These are phyloP conservation scores for Brassica cretica DNA, from an alignment of 345 rosid genomes.

Conservation along the genomic window DNA sequence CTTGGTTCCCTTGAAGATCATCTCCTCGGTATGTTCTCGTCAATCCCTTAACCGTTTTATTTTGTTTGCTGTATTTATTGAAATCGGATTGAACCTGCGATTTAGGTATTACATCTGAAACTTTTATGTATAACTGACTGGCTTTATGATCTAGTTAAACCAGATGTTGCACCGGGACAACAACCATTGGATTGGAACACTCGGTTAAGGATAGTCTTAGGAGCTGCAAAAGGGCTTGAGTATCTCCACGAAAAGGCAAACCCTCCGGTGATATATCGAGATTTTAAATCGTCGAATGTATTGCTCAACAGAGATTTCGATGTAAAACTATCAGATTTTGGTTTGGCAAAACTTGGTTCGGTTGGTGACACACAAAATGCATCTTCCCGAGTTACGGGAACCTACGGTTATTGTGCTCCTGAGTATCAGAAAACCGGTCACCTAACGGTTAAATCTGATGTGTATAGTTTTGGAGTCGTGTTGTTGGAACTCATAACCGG, in stretches of 20 bases:
- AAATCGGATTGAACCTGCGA: not conserved
- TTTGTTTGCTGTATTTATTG: not conserved
- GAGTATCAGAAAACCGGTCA: constrained; percentile 82
- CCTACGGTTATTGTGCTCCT: constrained; percentile 87
- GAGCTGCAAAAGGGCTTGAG: constrained; percentile 72
- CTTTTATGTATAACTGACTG: not conserved
- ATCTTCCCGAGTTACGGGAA: constrained; percentile 77
- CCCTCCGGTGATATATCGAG: constrained; percentile 84
- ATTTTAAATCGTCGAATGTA: constrained; percentile 81
- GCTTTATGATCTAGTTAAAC: not conserved
- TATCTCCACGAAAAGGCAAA: constrained; percentile 78
- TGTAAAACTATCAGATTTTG: constrained; percentile 80
- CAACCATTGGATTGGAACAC: constrained; percentile 64
- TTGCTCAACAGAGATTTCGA: constrained; percentile 54
- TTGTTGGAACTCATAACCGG: constrained; percentile 80
- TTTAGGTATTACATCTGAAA: not conserved
- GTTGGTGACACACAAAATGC: constrained; percentile 64
- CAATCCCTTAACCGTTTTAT: not conserved
- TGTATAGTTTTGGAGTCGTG: constrained; percentile 86
- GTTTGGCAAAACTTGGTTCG: constrained; percentile 84
- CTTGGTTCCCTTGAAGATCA: constrained; percentile 86
- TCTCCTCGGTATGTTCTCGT: constrained; percentile 59
- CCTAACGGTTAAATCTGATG: constrained; percentile 72
- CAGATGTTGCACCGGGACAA: constrained; percentile 51
- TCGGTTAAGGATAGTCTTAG: constrained; percentile 75